Evolutionary conservation across 345 rosid genomes (phyloP), one percentile per base, ranked within the genome.

Genomic region (Rubroshorea leprosula): DNA sequence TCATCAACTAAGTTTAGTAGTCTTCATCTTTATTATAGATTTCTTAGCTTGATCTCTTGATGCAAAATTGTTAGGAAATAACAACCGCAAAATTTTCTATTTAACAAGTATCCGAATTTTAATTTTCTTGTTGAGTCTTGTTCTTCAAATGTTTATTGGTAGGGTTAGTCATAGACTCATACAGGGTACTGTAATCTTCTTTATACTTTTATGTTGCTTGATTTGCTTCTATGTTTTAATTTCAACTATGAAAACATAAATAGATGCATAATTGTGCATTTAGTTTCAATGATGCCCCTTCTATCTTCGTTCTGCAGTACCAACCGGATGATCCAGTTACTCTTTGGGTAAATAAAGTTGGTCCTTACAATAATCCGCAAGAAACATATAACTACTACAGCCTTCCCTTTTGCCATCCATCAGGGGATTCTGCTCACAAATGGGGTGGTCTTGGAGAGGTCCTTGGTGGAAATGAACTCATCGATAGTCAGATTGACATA

Each of bases 371-470:
- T 74, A 94, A 94, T 72, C 99, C 99, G 23, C 99, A 94, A 74
- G 97, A 94, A 81, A 94, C 99, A 0, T 94, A 94, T 74, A 94
- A 94, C 78, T 94, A 94, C 63, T 87, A 87, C 86, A 84, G 92
- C 76, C 97, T 94, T 74, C 99, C 99, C 18, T 94, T 90, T 81
- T 94, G 99, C 60, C 89, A 73, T 52, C 80, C 77, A 41, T 60
- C 90, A 71, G 75, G 24, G 17, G 76, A 74, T 70, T 66, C 80
- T 45, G 80, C 82, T 55, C 99, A 94, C 79, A 94, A 94, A 73
- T 94, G 97, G 99, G 99, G 95, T 74, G 99, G 97, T 49, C 97
- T 94, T 69, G 99, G 99, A 63, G 99, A 94, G 79, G 99, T 90
- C 70, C 84, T 94, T 15, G 99, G 99, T 77, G 99, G 99, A 64